Evolutionary conservation across 768 basidiomycete species (phyloP).

Genomic region (Saitozyma sp.): DNA sequence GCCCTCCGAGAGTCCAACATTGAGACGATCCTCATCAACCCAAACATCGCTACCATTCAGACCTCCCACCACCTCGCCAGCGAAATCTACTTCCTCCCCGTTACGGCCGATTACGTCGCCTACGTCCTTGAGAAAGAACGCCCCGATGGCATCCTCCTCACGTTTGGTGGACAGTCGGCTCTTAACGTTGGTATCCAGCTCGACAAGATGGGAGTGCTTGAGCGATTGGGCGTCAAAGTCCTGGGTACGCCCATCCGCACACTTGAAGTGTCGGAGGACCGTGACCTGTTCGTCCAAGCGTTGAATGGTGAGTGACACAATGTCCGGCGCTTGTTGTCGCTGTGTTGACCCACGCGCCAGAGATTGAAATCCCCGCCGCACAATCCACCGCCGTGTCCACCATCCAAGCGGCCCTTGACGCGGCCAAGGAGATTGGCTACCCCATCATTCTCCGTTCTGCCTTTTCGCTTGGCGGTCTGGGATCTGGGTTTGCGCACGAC

Average conservation of each 20-base stretch:
- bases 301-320: conserved; percentile 70
- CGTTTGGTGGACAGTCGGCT: conserved; percentile 97
- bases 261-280: conserved; percentile 93
- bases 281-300: conserved; percentile 92
- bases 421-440: conserved; percentile 89
- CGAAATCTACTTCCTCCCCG: conserved; percentile 95
- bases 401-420: conserved; percentile 86
- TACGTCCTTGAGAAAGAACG: conserved; percentile 98
- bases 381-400: conserved; percentile 95
- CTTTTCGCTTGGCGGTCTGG: conserved; percentile 96
- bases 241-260: conserved; percentile 93
- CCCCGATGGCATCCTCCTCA: conserved; percentile 93
- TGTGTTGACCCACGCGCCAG: conserved; percentile 54
- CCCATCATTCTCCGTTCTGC: conserved; percentile 93
- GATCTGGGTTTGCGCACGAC: conserved; percentile 95
- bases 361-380: conserved; percentile 94
- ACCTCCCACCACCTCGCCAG: conserved; percentile 95
- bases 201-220: conserved; percentile 93
- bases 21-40: conserved; percentile 91
- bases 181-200: conserved; percentile 96
- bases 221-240: conserved; percentile 87
- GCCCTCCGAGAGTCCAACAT: conserved; percentile 95
- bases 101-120: conserved; percentile 96
- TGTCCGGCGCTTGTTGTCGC: neutral
- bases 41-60: conserved; percentile 99